These are phyloP conservation scores for Turnera subulata DNA, from an alignment of 345 rosid species.

Conservation along the genomic window DNA sequence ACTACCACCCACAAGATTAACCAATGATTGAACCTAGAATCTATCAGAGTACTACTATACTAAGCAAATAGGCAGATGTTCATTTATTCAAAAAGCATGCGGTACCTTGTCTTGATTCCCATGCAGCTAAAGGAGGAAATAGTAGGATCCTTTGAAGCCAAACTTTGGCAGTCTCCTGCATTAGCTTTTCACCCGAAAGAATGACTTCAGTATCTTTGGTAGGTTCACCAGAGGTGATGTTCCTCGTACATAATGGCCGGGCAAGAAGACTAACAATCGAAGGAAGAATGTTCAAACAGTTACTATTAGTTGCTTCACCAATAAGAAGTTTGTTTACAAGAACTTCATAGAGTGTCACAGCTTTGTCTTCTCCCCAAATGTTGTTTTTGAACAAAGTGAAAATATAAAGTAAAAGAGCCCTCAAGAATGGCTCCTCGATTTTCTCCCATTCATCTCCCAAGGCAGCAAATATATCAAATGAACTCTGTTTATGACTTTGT, in stretches of 20 bases:
- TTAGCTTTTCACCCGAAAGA: constrained; percentile 27
- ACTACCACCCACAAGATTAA: too few relatives aligned
- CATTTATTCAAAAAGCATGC: not conserved
- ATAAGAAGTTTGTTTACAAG: constrained; percentile 63
- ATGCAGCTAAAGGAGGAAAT: constrained; percentile 66
- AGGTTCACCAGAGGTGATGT: constrained; percentile 26
- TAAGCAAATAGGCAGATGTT: not conserved
- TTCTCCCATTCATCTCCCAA: constrained; percentile 43
- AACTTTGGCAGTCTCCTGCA: constrained; percentile 44
- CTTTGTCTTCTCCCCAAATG: constrained; percentile 66
- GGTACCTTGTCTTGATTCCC: constrained; percentile 64
- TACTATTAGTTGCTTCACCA: constrained; percentile 59
- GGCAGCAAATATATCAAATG: constrained; percentile 38
- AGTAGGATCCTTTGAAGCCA: constrained; percentile 67
- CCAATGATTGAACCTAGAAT: too few relatives aligned
- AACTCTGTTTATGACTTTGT: constrained; percentile 29
- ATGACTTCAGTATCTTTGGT: constrained; percentile 21
- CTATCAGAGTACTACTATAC: not conserved
- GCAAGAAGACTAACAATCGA: constrained; percentile 45
- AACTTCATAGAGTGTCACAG: constrained; percentile 50
- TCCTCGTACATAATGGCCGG: constrained; percentile 39
- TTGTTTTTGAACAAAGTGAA: constrained; percentile 56
- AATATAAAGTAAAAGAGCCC: constrained; percentile 72
- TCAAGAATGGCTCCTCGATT: constrained; percentile 65
- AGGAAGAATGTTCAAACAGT: constrained; percentile 77